Evolutionary conservation across 768 basidiomycete genomes (phyloP).

Genomic region (Coprinellus micaceus): DNA sequence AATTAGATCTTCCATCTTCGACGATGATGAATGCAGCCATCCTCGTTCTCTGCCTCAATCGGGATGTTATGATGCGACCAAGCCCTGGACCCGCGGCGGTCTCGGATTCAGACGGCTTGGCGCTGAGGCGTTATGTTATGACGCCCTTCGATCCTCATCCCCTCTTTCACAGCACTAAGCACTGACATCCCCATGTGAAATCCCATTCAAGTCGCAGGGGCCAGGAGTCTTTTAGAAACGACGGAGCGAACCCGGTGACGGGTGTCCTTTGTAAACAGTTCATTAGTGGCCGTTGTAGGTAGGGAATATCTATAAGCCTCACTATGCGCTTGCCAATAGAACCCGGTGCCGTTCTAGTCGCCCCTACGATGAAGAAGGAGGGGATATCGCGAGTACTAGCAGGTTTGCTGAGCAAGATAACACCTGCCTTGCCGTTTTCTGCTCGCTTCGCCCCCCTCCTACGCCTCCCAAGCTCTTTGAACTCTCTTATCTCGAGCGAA

Average conservation of each 20-base stretch:
- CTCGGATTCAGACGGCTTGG: conserved; percentile 2
- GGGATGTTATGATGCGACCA: conserved; percentile 3
- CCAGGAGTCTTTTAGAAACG: neutral
- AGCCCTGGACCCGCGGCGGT: neutral
- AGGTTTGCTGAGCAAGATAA: no score
- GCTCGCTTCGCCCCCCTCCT: neutral
- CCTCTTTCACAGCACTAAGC: neutral
- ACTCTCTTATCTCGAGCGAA: neutral
- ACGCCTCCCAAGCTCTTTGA: neutral
- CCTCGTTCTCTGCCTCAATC: neutral
- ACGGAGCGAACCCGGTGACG: no score
- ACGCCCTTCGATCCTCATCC: neutral
- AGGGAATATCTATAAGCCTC: no score
- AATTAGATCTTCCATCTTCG: conserved; percentile 9
- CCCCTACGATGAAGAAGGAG: no score
- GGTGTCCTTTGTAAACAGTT: no score
- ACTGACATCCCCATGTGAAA: neutral
- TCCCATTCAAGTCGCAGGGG: neutral
- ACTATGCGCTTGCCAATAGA: no score
- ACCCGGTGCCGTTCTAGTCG: no score
- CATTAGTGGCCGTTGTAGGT: no score
- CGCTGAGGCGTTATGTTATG: conserved; percentile 1
- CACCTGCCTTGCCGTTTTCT: neutral
- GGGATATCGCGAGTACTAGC: no score
- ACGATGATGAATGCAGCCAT: neutral